phyloP scores from a whole-genome alignment of 192 early-diverging fungal species.

The Gonapodya sp. region DNA sequence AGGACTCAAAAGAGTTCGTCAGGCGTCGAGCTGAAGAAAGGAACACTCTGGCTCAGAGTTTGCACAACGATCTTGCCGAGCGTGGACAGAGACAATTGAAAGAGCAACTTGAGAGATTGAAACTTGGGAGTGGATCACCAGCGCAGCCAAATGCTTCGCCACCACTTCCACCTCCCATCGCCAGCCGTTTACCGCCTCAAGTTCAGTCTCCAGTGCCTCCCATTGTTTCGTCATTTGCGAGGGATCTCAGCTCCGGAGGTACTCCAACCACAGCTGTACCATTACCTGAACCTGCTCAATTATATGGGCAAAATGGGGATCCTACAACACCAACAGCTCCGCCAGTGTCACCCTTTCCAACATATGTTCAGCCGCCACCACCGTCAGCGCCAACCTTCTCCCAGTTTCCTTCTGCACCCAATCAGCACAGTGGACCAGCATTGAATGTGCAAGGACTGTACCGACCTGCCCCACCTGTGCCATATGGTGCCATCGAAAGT shows the following conservation, averaged over 20 bases:
- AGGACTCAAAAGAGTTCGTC: constrained; percentile 47
- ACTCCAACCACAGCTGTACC: too few species aligned
- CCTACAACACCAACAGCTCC: too few species aligned
- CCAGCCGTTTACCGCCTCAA: not conserved
- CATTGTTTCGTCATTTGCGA: not conserved
- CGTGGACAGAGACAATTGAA: constrained; percentile 52
- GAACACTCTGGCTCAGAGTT: constrained; percentile 31
- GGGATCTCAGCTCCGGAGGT: not conserved
- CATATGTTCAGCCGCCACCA: too few species aligned
- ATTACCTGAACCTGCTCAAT: too few species aligned
- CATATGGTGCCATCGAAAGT: too few species aligned
- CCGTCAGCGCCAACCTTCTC: too few species aligned
- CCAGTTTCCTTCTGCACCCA: too few species aligned
- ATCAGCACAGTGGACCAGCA: too few species aligned
- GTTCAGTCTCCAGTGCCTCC: not conserved
- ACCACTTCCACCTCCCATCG: not conserved
- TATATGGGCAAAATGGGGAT: too few species aligned
- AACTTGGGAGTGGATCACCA: constrained; percentile 17
- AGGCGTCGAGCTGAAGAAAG: constrained; percentile 51
- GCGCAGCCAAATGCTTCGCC: not conserved
- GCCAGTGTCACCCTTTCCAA: too few species aligned
- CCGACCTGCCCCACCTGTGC: too few species aligned
- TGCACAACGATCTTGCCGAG: constrained; percentile 41
- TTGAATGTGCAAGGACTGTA: too few species aligned
- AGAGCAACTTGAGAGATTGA: constrained; percentile 45